Base-by-base conservation (phyloP, 2,329 filamentous ascomycete species). In the Monosporascus sp. region DNA sequence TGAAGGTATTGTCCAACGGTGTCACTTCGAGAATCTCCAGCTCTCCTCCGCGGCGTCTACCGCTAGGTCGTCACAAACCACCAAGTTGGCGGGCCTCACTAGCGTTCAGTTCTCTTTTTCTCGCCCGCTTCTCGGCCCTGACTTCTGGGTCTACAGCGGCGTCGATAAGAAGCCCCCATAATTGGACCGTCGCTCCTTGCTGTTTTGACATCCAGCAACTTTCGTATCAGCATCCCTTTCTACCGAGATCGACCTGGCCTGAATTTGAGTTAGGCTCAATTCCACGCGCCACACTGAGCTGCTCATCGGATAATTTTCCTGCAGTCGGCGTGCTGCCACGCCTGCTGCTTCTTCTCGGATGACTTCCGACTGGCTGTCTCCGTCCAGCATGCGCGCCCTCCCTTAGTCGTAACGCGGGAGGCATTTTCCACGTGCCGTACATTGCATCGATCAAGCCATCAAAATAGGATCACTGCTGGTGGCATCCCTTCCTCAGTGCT, bases 161-260 rank as follows among this genome's bases (percentile, higher is more conserved):
- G 89, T 91, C 79, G 90, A 94, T 81, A 94, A 91, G 80, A 93
- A 96, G 78, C 93, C 94, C 72, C 93, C 93, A 81, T 97, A 97
- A 97, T 77, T 93, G 74, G 79, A 65, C 72, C 63, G 61, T 60
- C 52, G 55, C 55, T 56, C 11, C 37, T 49, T 37, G 40, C 54
- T 37, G 57, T 67, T 69, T 70, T 72, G 70, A 66, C 31, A 35
- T 35, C 31, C 31, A 35, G 31, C 31, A 35, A 14, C 31, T 35
- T 14, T 35, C 5, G 31, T 35, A 35, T 35, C 31, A 35, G 31
- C 31, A 35, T 35, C 31, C 31, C 31, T 35, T 35, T 44, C 47
- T 49, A 37, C 31, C 11, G 45, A 44, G 40, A 37, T 51, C 50
- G 22, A 31, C 45, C 37, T 50, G 35, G 26, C 40, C 40, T 46